Evolutionary conservation across 495 filamentous ascomycete genomes (phyloP), one percentile per base, ranked within the genome.

Genomic region (Xylaria cubensis): DNA sequence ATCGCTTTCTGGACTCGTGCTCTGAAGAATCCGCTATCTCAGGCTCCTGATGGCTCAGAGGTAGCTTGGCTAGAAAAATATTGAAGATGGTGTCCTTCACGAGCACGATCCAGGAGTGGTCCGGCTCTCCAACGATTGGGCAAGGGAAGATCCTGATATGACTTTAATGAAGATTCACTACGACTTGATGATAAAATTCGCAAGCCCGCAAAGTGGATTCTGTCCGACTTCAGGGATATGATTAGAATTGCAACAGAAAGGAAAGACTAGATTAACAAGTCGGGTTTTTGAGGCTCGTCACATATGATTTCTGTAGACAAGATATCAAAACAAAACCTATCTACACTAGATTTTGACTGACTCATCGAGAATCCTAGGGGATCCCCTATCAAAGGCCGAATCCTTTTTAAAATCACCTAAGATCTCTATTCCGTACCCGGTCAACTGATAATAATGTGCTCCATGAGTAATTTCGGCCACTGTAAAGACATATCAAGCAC

Each of bases 1-100:
- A 51, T 67, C n/a, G 63, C 2, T 21, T 67, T 42, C 32, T 72
- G 70, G 70, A 59, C 21, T 6, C 63, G 70, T 9, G 67, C 67
- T 53, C 1, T 69, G 4, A 3, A 61, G 4, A 39, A 69, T 0
- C 41, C 41, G 8, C 29, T 50, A 7, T 6, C 1, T 0, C 4
- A 50, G 0, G 55, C 53, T 0, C 56, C 56, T 36, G 42, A 61
- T 17, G 67, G 55, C 7, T 39, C 39, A 3, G 26, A 46, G n/a
- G 56, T 69, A 0, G 15, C 17, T 61, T 69, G 67, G 67, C 55
- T 69, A 6, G 32, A 6, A 13, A 24, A 29, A 34, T 59, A 69
- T 19, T 59, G 55, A 62, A 48, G 26, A 7, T 50, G 15, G 17
- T 3, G 21, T 39, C 44, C 48, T 24, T 36, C 19, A 61, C n/a